Evolutionary conservation across 257 asterid species (phyloP), one percentile per base, ranked within the genome.

Genomic region (Nicotiana attenuata): DNA sequence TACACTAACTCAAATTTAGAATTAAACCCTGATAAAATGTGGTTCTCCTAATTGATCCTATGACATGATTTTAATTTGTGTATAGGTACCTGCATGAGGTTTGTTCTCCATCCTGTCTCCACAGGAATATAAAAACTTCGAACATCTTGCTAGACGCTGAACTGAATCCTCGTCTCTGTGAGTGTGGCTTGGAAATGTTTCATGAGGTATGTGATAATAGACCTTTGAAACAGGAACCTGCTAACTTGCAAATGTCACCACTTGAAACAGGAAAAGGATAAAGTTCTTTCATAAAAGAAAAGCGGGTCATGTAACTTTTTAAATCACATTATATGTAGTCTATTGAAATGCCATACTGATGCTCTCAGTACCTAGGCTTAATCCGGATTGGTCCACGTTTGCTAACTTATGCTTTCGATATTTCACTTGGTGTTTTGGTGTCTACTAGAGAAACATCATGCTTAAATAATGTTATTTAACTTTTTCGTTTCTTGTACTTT

Each of bases 31-130:
- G n/a, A 14, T 77, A 38, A 38, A 31, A 56, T 81, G 26, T 66
- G 20, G 57, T 63, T 22, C 50, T 29, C 76, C 65, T 38, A 10
- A 19, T 24, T 4, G 1, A 65, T 81, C 83, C 66, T 53, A 29
- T 33, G 28, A 38, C 64, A 31, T 68, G 57, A 68, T 65, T 59
- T 79, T 35, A 80, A 15, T 16, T 22, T 71, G 78, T 82, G 22
- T 69, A 10, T 63, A 91, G 93, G 90, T 91, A 88, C 83, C 83
- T 91, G 84, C 96, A 90, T 77, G 94, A 91, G 77, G 90, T 85
- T 71, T 90, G 94, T 83, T 87, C 89, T n/a, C 92, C 96, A 17
- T 63, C 92, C 24, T 66, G 84, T 38, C 77, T 89, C 68, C 96
- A 91, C 86, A 84, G 85, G 87, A 83, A 87, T 86, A 79, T 91